Conservation (phyloP, 1,139 yeast genomes). For the Yarrowia galli region DNA sequence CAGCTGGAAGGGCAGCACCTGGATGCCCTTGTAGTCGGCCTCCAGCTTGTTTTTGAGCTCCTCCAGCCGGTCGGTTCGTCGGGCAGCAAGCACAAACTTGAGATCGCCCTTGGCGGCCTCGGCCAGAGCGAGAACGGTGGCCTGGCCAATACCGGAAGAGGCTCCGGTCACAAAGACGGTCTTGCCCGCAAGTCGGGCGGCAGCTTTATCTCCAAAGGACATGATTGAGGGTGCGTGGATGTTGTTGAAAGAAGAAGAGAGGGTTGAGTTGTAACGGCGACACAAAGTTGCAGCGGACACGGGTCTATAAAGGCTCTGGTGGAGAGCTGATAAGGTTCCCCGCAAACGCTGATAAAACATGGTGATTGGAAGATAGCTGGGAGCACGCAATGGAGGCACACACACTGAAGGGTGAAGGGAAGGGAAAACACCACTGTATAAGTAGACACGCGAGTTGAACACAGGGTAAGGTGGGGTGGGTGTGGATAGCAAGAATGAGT, state of each 20-base stretch:
- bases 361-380: conserved; percentile 33
- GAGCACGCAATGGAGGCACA: conserved; percentile 13
- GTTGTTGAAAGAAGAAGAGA: neutral
- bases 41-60: conserved; percentile 58
- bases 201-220: conserved; percentile 64
- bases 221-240: conserved; percentile 30
- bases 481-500: too few species aligned
- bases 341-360: conserved; percentile 35
- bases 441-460: conserved; percentile 2
- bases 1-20: conserved; percentile 59
- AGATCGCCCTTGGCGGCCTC: conserved; percentile 70
- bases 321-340: conserved; percentile 34
- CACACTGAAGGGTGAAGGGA: too few species aligned
- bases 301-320: conserved; percentile 6
- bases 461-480: neutral
- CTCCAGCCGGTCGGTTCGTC: conserved; percentile 61
- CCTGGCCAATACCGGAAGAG: conserved; percentile 78
- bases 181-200: conserved; percentile 67
- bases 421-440: neutral
- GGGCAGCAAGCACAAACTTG: conserved; percentile 71
- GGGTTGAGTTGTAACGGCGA: neutral
- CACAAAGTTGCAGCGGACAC: neutral
- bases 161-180: conserved; percentile 76
- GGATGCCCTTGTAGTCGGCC: conserved; percentile 55
- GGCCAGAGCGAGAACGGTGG: conserved; percentile 77